Base-by-base conservation (phyloP, 345 rosid species). In the Jatropha curcas region DNA sequence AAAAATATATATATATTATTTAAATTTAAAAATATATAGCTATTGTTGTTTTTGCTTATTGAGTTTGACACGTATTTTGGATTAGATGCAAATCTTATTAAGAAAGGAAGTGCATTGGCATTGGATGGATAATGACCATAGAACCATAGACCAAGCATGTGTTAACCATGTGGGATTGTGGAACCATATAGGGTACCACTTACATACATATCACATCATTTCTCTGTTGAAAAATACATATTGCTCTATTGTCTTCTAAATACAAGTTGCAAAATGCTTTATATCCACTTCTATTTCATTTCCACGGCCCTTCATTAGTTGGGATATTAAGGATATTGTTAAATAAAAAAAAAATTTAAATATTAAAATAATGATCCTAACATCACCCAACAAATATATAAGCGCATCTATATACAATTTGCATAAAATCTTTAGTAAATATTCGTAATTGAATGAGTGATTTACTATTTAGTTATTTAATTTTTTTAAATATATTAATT, bases 101-200 rank as follows among this genome's bases (percentile, higher is more conserved):
- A 4, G 52, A 60, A 41, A 17, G 17, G 35, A 77, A 39, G 14
- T 37, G 68, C 41, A 24, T 63, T n/a, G 51, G 56, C 43, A 53
- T 48, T 60, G 67, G 63, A n/a, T 37, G 55, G 73, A 48, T 39
- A 51, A 17, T 41, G 74, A 68, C 22, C 53, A 48, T 67, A 41
- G 45, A 41, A 41, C 11, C 45, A 60, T 55, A 51, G 82, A 75
- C 76, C 80, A 53, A 27, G 58, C 84, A 75, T 75, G 82, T 78
- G 81, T 72, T 7, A 13, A 50, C 67, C 84, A 74, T 75, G 84
- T 77, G 82, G 82, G 77, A 71, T 74, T 60, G 75, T 71, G 84
- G 83, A 76, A 69, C 83, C 81, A 62, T 48, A 52, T 9, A 17
- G 48, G 67, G 50, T 53, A 19, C 78, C 64, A 74, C 51, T 28